Base-by-base conservation (phyloP, 768 basidiomycete genomes). In the Cyclocybe cylindracea region DNA sequence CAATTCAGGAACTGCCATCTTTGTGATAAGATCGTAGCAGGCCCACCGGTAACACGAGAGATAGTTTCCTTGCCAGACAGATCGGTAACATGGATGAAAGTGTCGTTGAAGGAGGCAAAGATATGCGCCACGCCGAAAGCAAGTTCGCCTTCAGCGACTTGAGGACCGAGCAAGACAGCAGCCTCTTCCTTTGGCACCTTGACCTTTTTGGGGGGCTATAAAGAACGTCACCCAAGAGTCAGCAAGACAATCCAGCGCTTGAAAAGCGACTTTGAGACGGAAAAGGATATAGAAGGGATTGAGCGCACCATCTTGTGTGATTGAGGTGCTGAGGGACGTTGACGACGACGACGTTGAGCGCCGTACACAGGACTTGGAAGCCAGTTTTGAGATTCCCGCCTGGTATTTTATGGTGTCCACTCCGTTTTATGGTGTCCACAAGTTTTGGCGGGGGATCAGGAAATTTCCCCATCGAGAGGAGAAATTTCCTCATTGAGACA, bases 31-130 rank as follows among this genome's bases (percentile, higher is more conserved):
- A 33, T 43, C 7, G 19, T 44, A 41, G 38, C 18, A 14, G 7
- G 74, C 83, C 63, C 52, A 89, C 95, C 95, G 61, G 97, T 98
- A 57, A 98, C 94, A 68, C 97, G 93, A 63, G 93, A 91, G 78
- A 99, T 94, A 70, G 97, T 99, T 80, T 98, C 97, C 79, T 92
- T 95, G 65, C 97, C 97, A 18, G 94, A 94, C 53, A 98, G 77
- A 89, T 98, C 97, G 72, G 97, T 99, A 66, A 99, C 80, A 70
- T 99, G 97, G 61, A 99, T 96, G 73, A 98, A 98, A 52, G 97
- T 99, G 69, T 99, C 97, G 76, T 99, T 99, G 86, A 99, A 99
- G 51, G 94, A 96, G 37, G 97, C 96, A 64, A 89, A 98, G 78
- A 98, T 98, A 80, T 96, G 96, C 9, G 97, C 97, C 55, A 98